Conservation (phyloP, 805 yeast species). For the Nakazawaea pomicola region DNA sequence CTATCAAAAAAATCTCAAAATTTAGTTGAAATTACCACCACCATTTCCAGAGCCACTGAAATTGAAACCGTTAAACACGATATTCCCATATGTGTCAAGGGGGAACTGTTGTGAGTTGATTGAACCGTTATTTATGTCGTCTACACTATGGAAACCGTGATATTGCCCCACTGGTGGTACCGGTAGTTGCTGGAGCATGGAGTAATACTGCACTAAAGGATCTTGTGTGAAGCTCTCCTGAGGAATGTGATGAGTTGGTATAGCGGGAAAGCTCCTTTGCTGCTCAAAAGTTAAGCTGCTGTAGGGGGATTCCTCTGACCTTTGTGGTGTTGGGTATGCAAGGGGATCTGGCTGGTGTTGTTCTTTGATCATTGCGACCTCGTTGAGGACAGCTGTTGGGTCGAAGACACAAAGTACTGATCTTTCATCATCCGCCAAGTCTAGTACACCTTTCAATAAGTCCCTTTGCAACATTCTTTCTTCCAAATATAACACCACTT, state of each 20-base stretch:
- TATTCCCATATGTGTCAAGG: not conserved
- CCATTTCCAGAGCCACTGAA: constrained; percentile 2
- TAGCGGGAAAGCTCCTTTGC: constrained; percentile 1
- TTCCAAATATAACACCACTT: constrained; percentile 42
- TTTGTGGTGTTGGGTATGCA: too few species aligned
- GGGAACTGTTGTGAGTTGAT: not conserved
- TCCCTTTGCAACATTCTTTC: constrained; percentile 48
- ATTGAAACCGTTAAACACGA: not conserved
- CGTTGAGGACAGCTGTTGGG: constrained; percentile 14
- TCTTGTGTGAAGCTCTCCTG: not conserved
- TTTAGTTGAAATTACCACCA: not conserved
- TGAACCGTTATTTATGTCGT: not conserved
- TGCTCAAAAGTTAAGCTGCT: too few species aligned
- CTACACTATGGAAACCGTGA: not conserved
- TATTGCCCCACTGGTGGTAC: constrained; percentile 2
- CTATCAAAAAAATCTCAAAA: too few species aligned
- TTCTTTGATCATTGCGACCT: constrained; percentile 6
- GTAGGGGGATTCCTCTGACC: too few species aligned
- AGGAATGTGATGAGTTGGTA: not conserved
- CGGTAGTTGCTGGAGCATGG: constrained; percentile 4
- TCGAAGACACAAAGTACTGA: constrained; percentile 11
- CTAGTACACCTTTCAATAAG: constrained; percentile 42
- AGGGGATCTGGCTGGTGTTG: too few species aligned
- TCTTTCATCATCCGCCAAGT: constrained; percentile 22
- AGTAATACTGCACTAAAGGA: constrained; percentile 3